phyloP scores from a whole-genome alignment of 495 filamentous ascomycete species.

The Daldinia decipiens region DNA sequence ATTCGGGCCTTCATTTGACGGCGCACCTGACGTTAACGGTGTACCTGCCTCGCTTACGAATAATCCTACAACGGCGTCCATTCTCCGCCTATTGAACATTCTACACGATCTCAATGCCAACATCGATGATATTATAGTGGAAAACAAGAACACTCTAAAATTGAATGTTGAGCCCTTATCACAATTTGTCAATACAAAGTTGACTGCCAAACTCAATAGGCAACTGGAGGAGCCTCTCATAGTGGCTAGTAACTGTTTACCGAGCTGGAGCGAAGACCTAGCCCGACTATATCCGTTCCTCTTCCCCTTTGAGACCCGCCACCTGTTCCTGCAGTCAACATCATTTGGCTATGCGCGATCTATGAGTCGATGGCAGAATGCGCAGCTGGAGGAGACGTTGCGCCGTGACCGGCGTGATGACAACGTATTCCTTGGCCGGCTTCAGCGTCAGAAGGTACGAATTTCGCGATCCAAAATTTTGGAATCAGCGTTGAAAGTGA shows the following conservation, averaged over 20 bases:
- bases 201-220: slow-evolving; percentile 98
- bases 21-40: slow-evolving; percentile 50
- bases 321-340: slow-evolving; percentile 96
- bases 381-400: slow-evolving; percentile 79
- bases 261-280: slow-evolving; percentile 97
- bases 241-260: slow-evolving; percentile 95
- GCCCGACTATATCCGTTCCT: slow-evolving; percentile 95
- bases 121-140: slow-evolving; percentile 94
- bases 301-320: slow-evolving; percentile 98
- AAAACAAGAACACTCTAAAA: slow-evolving; percentile 75
- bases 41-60: slow-evolving; percentile 88
- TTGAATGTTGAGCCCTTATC: slow-evolving; percentile 84
- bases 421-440: slow-evolving; percentile 87
- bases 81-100: slow-evolving; percentile 88
- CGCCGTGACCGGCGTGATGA: slow-evolving; percentile 88
- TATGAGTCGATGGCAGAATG: slow-evolving; percentile 97
- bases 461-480: slow-evolving; percentile 93
- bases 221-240: slow-evolving; percentile 98
- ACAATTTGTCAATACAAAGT: slow-evolving; percentile 98
- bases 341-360: slow-evolving; percentile 98
- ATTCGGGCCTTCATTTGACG: slow-evolving; percentile 64
- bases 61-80: slow-evolving; percentile 82
- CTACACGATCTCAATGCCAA: slow-evolving; percentile 94
- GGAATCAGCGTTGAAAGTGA: slow-evolving; percentile 98
- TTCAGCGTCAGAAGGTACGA: slow-evolving; percentile 96